Evolutionary conservation across 495 filamentous ascomycete genomes (phyloP).

Genomic region (Echria macrotheca): DNA sequence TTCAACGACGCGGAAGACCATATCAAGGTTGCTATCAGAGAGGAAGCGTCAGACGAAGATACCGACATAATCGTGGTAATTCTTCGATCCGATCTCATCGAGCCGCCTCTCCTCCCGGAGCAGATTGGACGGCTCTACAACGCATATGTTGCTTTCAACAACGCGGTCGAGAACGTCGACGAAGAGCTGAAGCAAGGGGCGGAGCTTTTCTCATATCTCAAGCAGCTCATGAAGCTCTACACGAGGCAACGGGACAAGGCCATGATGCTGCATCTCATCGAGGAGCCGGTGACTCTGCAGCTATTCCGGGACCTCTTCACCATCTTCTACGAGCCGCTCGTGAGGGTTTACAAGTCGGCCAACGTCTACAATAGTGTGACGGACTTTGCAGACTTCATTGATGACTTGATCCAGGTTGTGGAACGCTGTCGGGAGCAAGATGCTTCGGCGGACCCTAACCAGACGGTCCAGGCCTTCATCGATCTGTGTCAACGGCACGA

Average conservation of each 20-base stretch:
- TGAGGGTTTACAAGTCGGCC: conserved; percentile 96
- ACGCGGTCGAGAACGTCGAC: conserved; percentile 85
- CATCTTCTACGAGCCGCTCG: conserved; percentile 96
- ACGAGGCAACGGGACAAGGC: conserved; percentile 89
- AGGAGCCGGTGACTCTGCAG: conserved; percentile 89
- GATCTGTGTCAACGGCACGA: conserved; percentile 91
- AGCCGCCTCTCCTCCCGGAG: conserved; percentile 59
- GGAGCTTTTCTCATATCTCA: conserved; percentile 85
- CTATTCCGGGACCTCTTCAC: conserved; percentile 95
- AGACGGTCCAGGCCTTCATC: conserved; percentile 98
- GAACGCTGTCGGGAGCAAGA: conserved; percentile 88
- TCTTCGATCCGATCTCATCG: conserved; percentile 65
- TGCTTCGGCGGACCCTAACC: conserved; percentile 89
- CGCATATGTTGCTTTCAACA: conserved; percentile 94
- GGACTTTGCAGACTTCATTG: conserved; percentile 87
- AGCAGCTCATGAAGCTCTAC: conserved; percentile 90
- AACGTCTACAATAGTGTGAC: conserved; percentile 97
- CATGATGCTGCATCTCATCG: conserved; percentile 94
- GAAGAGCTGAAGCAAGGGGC: conserved; percentile 82
- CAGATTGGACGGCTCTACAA: conserved; percentile 85
- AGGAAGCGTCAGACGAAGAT: conserved; percentile 62
- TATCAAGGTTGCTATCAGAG: conserved; percentile 65
- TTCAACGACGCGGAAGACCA: conserved; percentile 71
- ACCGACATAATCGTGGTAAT: conserved; percentile 82
- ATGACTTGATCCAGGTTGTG: conserved; percentile 84